phyloP scores from a whole-genome alignment of 495 filamentous ascomycete species.

The Aspergillus biplanus region DNA sequence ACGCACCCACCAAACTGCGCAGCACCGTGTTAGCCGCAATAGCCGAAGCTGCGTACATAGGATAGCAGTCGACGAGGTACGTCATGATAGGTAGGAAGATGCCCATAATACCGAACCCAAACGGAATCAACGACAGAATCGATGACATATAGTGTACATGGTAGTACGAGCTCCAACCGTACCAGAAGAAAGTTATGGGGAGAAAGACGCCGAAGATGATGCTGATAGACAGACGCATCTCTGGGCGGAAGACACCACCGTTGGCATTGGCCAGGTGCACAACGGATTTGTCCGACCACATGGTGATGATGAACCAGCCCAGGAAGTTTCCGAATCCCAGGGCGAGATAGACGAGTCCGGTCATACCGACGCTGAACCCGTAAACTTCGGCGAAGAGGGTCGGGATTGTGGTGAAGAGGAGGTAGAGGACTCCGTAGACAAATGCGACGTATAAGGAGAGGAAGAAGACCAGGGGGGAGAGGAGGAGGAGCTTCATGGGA shows the following conservation, averaged over 20 bases:
- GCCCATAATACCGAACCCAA: slow-evolving; percentile 4
- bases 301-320: slow-evolving; percentile 19
- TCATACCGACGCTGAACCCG: slow-evolving; percentile 30
- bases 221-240: slow-evolving; percentile 9
- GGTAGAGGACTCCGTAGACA: slow-evolving; percentile 39
- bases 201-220: slow-evolving; percentile 38
- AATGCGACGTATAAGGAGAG: slow-evolving; percentile 40
- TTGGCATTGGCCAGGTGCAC: slow-evolving; percentile 22
- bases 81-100: slow-evolving; percentile 6
- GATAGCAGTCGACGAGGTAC: slow-evolving; percentile 13
- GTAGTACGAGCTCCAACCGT: slow-evolving; percentile 42
- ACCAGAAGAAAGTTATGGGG: slow-evolving; percentile 18
- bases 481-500: slow-evolving; percentile 37
- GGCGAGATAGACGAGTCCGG: slow-evolving; percentile 42
- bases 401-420: slow-evolving; percentile 47
- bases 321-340: slow-evolving; percentile 37
- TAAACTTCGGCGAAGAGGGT: slow-evolving; percentile 39
- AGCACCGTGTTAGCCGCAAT: slow-evolving; percentile 1
- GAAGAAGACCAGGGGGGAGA: slow-evolving; percentile 40
- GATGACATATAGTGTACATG: slow-evolving; percentile 42
- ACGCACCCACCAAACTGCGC: slow-evolving; percentile 4
- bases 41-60: slow-evolving; percentile 9
- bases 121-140: slow-evolving; percentile 27
- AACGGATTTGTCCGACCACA: slow-evolving; percentile 3
- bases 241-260: slow-evolving; percentile 11